Base-by-base conservation (phyloP, 23 red algal genomes). In the Cyanidioschyzon merolae region DNA sequence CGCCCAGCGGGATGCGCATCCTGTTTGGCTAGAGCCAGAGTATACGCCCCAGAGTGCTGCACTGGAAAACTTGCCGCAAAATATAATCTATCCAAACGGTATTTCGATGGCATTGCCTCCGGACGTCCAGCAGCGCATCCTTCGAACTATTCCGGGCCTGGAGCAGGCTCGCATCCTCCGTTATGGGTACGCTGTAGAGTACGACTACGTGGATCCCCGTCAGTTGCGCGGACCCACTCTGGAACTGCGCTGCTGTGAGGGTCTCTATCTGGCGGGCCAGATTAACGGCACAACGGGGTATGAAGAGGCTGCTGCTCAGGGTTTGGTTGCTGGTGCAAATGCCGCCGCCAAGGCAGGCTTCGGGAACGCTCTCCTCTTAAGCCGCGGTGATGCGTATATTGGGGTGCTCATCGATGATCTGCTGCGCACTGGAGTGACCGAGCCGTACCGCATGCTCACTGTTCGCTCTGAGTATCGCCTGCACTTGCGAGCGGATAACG, bases 271-370 rank as follows among this genome's bases (percentile, higher is more conserved):
- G 21, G 88, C 88, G 15, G 88, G 88, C 30, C 88, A 90, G 68
- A 90, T 90, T 67, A 90, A 90, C 37, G 88, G 88, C 31, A 90
- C 88, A 2, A 90, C 88, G 0, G 88, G 88, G 3, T 90, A 90
- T 57, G 83, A 90, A 76, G 88, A 90, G 57, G 88, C 88, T 1
- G 88, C 88, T 18, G 82, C 80, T 0, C 88, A 90, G 76, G 88
- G 88, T 26, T 51, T 90, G 26, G 1, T 86, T 0, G 88, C 88
- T 0, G 88, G 88, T 35, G 75, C 84, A 29, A 86, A 86, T 50
- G 88, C 88, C 0, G 50, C 68, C 2, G 0, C 85, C 74, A 35
- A 31, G 25, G 79, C 59, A 2, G 34, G 34, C 25, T 74, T 77
- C 15, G 45, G 41, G 37, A 30, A 68, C 24, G 41, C 57, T 26